Evolutionary conservation across 1,139 yeast genomes (phyloP).

Genomic region (Debaryomycetaceae sp.): DNA sequence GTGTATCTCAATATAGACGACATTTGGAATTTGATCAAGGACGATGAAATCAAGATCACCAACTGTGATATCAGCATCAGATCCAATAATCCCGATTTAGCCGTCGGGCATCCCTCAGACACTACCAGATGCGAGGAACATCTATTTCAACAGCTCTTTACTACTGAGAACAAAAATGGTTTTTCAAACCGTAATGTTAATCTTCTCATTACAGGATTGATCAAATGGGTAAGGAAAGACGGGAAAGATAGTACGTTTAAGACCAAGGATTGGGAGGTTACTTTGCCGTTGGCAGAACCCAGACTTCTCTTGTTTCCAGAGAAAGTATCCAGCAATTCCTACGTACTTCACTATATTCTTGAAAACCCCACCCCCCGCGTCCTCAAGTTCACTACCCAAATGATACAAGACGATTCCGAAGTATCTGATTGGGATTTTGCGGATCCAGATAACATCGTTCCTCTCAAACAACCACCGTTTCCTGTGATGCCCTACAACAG

Average conservation of each 20-base stretch:
- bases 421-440: slow-evolving; percentile 29
- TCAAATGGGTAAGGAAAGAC: slow-evolving; percentile 34
- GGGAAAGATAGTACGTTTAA: slow-evolving; percentile 20
- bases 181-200: slow-evolving; percentile 39
- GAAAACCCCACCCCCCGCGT: slow-evolving; percentile 76
- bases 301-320: slow-evolving; percentile 47
- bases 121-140: slow-evolving; percentile 1
- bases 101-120: slow-evolving; percentile 18
- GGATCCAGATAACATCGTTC: slow-evolving; percentile 22
- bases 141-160: slow-evolving; percentile 19
- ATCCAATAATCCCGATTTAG: slow-evolving; percentile 29
- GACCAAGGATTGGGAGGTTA: slow-evolving; percentile 44
- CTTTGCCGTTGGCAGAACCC: slow-evolving; percentile 67
- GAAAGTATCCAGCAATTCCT: slow-evolving; percentile 10
- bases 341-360: slow-evolving; percentile 46
- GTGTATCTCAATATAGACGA: slow-evolving; percentile 23
- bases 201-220: slow-evolving; percentile 20
- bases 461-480: slow-evolving; percentile 29
- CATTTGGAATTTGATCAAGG: background rate
- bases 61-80: slow-evolving; percentile 19
- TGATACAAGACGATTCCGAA: slow-evolving; percentile 17
- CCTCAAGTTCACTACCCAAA: slow-evolving; percentile 56
- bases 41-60: slow-evolving; percentile 19
- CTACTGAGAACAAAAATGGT: slow-evolving; percentile 39
- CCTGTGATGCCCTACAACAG: slow-evolving; percentile 64